Evolutionary conservation across 2,329 filamentous ascomycete genomes (phyloP).

Genomic region (Myotisia sp.): DNA sequence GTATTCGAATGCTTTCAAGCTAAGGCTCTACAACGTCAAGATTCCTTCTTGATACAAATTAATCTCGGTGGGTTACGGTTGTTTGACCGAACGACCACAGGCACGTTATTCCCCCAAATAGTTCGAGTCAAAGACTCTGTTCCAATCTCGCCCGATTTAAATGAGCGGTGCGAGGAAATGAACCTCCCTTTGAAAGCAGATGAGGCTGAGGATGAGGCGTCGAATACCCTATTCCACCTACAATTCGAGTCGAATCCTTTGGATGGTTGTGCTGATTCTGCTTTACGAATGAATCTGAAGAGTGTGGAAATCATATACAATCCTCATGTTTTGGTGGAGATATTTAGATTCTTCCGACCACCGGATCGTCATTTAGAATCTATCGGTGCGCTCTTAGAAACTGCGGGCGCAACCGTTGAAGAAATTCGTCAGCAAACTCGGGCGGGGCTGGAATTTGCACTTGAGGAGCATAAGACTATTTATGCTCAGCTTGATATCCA

Average conservation of each 20-base stretch:
- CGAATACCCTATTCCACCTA: conserved; percentile 80
- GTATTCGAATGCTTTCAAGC: conserved; percentile 93
- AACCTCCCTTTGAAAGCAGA: conserved; percentile 27
- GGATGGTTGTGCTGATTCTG: conserved; percentile 80
- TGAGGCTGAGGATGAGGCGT: conserved; percentile 32
- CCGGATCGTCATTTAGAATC: conserved; percentile 98
- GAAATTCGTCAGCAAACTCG: conserved; percentile 88
- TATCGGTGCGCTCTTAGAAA: conserved; percentile 88
- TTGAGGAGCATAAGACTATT: conserved; percentile 96
- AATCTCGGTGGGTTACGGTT: conserved; percentile 85
- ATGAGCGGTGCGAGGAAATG: conserved; percentile 33
- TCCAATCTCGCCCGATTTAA: conserved; percentile 27
- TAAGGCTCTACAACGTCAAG: conserved; percentile 74
- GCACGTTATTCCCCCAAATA: conserved; percentile 86
- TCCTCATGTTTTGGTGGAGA: conserved; percentile 76
- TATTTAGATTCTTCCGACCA: conserved; percentile 90
- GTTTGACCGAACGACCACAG: conserved; percentile 87
- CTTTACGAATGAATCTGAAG: conserved; percentile 78
- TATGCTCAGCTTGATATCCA: conserved; percentile 93
- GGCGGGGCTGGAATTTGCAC: conserved; percentile 85
- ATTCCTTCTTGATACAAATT: conserved; percentile 76
- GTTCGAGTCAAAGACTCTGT: conserved; percentile 86
- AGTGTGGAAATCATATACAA: conserved; percentile 97
- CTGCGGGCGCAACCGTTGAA: conserved; percentile 87
- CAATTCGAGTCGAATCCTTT: conserved; percentile 91